Base-by-base conservation (phyloP, 768 basidiomycete species). In the Leccinum variicolor region DNA sequence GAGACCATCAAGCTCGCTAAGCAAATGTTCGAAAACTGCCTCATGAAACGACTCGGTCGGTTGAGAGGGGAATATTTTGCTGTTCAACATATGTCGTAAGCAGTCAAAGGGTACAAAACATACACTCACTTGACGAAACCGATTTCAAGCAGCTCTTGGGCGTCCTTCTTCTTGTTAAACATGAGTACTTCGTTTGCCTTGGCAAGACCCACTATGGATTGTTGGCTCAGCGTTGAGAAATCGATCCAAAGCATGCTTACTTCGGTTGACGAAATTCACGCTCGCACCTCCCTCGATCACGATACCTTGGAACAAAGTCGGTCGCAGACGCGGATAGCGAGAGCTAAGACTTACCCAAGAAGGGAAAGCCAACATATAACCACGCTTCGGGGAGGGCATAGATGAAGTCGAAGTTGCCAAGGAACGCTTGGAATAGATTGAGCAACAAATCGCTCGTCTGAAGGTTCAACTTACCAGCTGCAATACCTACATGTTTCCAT, bases 331-430 rank as follows among this genome's bases (percentile, higher is more conserved):
- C 51, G 53, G 46, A 31, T 41, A 19, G 9, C 14, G 6, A 25
- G 53, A 28, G 56, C 36, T 13, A 56, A 36, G 26, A 60, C 58
- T 17, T 36, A 64, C 84, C 87, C 21, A 90, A 68, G 62, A 87
- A 86, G 0, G 86, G 79, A 66, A 90, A 90, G 0, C 86, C 87
- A 0, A 84, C 77, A 34, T 82, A 81, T 4, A 90, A 67, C 83
- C 84, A 90, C 0, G 75, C 79, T 55, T 77, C 74, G 2, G 84
- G 82, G 58, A 89, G 68, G 25, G 82, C 78, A 61, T 87, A 90
- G 26, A 90, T 84, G 62, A 90, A 87, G 69, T 90, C 89, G 58
- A 89, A 88, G 57, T 86, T 81, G 1, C 87, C 86, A n/a, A 87
- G 72, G 63, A 84, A 82, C 2, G 83, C 87, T 86, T 59, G 19